Base-by-base conservation (phyloP, 345 rosid species). In the Balakata baccata region DNA sequence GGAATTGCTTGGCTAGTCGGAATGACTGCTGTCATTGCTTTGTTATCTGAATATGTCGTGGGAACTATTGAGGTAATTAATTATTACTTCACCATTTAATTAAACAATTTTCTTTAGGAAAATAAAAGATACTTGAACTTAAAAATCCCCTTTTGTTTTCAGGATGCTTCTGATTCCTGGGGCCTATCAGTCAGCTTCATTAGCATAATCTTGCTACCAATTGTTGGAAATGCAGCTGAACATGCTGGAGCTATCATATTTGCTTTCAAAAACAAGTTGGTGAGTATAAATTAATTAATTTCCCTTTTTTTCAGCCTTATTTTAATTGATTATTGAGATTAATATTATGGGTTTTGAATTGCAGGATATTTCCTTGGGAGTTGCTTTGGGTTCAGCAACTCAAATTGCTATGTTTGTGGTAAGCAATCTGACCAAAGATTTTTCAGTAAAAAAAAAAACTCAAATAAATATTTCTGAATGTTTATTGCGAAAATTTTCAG, bases 231-330 rank as follows among this genome's bases (percentile, higher is more conserved):
- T 54, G 98, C 98, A 5, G 93, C 97, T 7, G 97, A 92, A 79
- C 98, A 94, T 54, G 98, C 97, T 18, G 95, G 97, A 60, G 98
- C 98, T 11, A 66, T 94, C 85, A 89, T 92, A 39, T 94, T 94
- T 74, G 98, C 98, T 7, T 94, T 89, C 75, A 94, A 92, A 79
- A 89, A 94, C 89, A 92, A 94, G 83, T 58, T 90, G 70, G 98
- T 90, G 70, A 84, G 92, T 64, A 22, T 29, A 29, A 29, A 29
- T 29, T 20, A 41, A 64, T 10, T 60, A 60, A 34, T 34, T 9
- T 13, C n/a, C 43, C 7, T 10, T 38, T 13, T 29, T 14, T 37
- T 10, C 23, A 10, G 13, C 22, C 6, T 45, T 11, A 10, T 43
- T 22, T 2, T 16, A 14, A 18, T 43, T n/a, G 10, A n/a, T 7